Percentiles rank a stretch among this genome's conserved stretches.
phyloP scores from a whole-genome alignment of 352 stramenopile species.

The Phytophthora boehmeriae region DNA sequence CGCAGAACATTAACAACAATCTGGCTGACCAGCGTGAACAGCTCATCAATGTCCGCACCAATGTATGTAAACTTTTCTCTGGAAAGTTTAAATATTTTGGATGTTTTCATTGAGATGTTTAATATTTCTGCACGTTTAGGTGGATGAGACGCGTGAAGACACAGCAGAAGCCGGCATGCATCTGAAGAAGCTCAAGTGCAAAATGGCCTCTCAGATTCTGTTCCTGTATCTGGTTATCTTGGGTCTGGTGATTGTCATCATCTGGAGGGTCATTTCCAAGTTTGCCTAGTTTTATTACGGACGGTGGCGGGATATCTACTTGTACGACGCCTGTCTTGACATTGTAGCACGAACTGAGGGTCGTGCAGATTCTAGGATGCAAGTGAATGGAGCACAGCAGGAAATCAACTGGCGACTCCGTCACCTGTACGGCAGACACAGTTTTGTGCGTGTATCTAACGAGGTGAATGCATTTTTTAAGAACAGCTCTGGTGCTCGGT shows the following conservation, averaged over 20 bases:
- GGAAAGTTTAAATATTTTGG: not conserved
- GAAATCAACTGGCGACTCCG: constrained; percentile 4
- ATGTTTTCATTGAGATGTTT: constrained; percentile 2
- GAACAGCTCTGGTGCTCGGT: not conserved
- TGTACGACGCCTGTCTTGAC: not conserved
- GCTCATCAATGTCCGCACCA: constrained; percentile 74
- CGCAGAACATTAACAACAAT: constrained; percentile 73
- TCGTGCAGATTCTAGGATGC: not conserved
- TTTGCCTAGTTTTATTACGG: constrained; percentile 41
- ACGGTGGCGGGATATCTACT: not conserved
- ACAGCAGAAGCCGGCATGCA: constrained; percentile 69
- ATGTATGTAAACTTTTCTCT: constrained; percentile 54
- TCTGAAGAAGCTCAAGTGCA: constrained; percentile 83
- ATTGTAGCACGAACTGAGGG: not conserved
- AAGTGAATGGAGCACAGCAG: not conserved
- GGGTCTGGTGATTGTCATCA: constrained; percentile 69
- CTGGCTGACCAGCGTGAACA: constrained; percentile 72
- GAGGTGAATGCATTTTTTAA: constrained; percentile 37
- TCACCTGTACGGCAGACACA: constrained; percentile 26
- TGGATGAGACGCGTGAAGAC: constrained; percentile 76
- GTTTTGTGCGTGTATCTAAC: constrained; percentile 48
- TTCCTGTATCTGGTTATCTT: constrained; percentile 84
- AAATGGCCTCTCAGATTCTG: constrained; percentile 77
- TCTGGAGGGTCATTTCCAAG: constrained; percentile 73
- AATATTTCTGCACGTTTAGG: constrained; percentile 21